Evolutionary conservation across 371 early-diverging fungal species (phyloP).

Genomic region (Zychaea mexicana): DNA sequence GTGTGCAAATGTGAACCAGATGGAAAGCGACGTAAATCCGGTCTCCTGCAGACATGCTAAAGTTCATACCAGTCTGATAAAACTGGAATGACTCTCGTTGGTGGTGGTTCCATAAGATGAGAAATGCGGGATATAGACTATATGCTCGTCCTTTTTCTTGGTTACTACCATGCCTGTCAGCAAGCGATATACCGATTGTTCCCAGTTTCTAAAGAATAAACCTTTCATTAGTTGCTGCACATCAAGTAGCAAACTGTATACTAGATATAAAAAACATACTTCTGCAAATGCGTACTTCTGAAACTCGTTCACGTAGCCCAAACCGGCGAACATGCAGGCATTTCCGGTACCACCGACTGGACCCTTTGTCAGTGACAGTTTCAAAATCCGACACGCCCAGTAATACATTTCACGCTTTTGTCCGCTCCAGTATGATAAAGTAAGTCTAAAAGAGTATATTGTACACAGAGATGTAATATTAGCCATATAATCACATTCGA

Average conservation of each 20-base stretch:
- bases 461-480: no score
- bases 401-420: constrained; percentile 39
- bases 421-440: constrained; percentile 41
- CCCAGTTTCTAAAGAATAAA: constrained; percentile 28
- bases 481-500: no score
- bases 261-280: constrained; percentile 5
- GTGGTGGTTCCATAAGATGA: constrained; percentile 38
- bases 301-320: constrained; percentile 27
- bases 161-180: constrained; percentile 30
- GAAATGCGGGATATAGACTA: constrained; percentile 33
- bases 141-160: constrained; percentile 38
- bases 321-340: constrained; percentile 32
- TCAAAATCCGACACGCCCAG: constrained; percentile 32
- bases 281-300: constrained; percentile 30
- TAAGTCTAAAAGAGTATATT: constrained; percentile 25
- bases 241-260: not conserved
- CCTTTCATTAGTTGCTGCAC: not conserved
- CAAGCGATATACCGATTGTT: constrained; percentile 26
- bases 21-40: constrained; percentile 43
- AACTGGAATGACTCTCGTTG: constrained; percentile 22
- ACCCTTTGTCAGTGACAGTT: constrained; percentile 30
- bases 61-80: constrained; percentile 13
- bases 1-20: constrained; percentile 28
- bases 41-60: constrained; percentile 38
- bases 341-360: constrained; percentile 25